Conservation (phyloP, 164 flowering plant species). For the Amborella trichopoda region DNA sequence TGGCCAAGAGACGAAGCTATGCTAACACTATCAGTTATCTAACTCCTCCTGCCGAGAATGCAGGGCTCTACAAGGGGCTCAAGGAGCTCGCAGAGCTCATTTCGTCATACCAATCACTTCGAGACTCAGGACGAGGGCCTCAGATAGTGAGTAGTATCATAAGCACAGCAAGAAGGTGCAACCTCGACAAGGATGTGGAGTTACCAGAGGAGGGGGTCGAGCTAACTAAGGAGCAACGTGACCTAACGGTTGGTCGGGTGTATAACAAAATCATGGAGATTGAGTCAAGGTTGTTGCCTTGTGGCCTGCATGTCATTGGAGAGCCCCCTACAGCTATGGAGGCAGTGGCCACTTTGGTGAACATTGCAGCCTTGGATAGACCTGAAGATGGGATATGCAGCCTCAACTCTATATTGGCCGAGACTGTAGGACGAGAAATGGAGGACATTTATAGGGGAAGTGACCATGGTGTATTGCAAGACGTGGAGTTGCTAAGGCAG, state of each 20-base stretch:
- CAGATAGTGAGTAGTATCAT: constrained; percentile 94
- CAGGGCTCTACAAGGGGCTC: constrained; percentile 97
- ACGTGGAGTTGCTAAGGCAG: constrained; percentile 80
- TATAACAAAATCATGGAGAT: constrained; percentile 99
- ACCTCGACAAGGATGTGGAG: constrained; percentile 94
- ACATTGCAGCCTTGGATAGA: constrained; percentile 90
- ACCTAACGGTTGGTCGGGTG: constrained; percentile 85
- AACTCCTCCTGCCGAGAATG: constrained; percentile 99
- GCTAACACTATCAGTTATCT: constrained; percentile 98
- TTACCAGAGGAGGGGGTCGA: constrained; percentile 92
- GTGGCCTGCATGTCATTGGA: constrained; percentile 96
- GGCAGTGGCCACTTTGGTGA: constrained; percentile 98
- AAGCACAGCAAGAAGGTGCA: constrained; percentile 94
- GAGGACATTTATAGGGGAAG: constrained; percentile 82
- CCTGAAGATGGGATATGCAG: constrained; percentile 75
- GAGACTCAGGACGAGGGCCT: constrained; percentile 86
- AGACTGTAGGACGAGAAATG: constrained; percentile 65
- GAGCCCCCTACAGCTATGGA: constrained; percentile 99
- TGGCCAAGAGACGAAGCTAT: constrained; percentile 95
- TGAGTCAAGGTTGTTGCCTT: constrained; percentile 86
- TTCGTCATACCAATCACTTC: constrained; percentile 89
- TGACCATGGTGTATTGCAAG: constrained; percentile 76
- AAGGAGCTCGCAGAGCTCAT: constrained; percentile 95
- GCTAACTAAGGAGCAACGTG: constrained; percentile 57
- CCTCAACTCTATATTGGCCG: constrained; percentile 72